Base-by-base conservation (phyloP, 495 filamentous ascomycete genomes). In the Aspergillus heteromorphus region DNA sequence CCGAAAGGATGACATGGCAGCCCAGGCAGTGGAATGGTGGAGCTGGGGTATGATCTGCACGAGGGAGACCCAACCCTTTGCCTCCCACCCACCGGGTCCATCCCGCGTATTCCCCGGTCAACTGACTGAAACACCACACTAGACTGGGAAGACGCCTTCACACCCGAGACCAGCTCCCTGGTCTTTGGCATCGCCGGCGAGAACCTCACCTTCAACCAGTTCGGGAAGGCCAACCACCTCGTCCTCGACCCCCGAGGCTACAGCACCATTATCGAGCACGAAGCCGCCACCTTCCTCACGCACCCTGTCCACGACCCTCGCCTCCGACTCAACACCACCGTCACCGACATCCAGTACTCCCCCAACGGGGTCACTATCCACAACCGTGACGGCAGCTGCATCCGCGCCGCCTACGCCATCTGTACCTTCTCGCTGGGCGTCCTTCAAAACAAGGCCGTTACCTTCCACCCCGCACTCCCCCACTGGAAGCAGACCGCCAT, bases 181-280 rank as follows among this genome's bases (percentile, higher is more conserved):
- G 62, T 74, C 20, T 79, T 75, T 40, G 65, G 71, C 10, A 63
- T 68, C 27, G 74, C 72, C 16, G 74, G 70, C 18, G 49, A 74
- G 51, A 79, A 79, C 58, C 58, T 75, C 6, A 77, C 75, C 6
- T 78, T 72, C 55, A 73, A 78, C 60, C 69, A 74, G 48, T 79
- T 70, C 52, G 76, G 73, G 17, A 77, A 82, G 9, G 76, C 74
- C 27, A 88, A 89, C 62, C 84, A 88, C 65, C 85, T 80, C 54
- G 84, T 87, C 20, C 71, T 74, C 53, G 87, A 91, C 63, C 78
- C 79, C 34, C 75, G 83, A 3, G 87, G 87, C n/a, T 90, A 82
- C 68, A 86, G 81, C 61, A 61, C 73, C 34, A 80, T 83, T 40
- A 77, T 90, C 47, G 68, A 79, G 18, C 73, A 77, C 27, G 79